Evolutionary conservation across 2,329 filamentous ascomycete genomes (phyloP).

Genomic region (Tolypocladium endophyticum): DNA sequence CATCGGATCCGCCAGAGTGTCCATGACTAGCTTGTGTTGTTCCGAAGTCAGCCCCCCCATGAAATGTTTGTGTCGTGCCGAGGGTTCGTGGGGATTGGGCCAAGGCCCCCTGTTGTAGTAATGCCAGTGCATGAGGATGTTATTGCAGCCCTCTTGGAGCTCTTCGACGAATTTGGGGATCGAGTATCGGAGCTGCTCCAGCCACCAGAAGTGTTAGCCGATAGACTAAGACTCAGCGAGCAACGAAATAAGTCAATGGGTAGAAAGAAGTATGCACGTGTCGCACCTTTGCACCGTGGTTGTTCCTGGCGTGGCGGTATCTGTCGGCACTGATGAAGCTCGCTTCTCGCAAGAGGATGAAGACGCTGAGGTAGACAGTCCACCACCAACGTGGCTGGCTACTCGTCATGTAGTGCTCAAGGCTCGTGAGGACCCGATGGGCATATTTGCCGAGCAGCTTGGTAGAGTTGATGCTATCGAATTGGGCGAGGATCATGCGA

Average conservation of each 20-base stretch:
- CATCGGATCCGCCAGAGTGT: slow-evolving; percentile 13
- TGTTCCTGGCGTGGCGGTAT: slow-evolving; percentile 29
- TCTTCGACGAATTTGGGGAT: slow-evolving; percentile 29
- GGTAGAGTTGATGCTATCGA: slow-evolving; percentile 29
- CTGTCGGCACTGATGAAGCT: slow-evolving; percentile 29
- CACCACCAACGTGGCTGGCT: slow-evolving; percentile 20
- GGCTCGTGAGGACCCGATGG: slow-evolving; percentile 20
- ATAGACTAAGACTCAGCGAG: not conserved
- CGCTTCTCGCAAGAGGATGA: slow-evolving; percentile 31
- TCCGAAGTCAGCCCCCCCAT: slow-evolving; percentile 18
- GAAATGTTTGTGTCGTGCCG: slow-evolving; percentile 12
- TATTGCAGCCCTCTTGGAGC: slow-evolving; percentile 34
- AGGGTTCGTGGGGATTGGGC: slow-evolving; percentile 15
- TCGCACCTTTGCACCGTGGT: slow-evolving; percentile 16
- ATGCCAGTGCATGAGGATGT: slow-evolving; percentile 38
- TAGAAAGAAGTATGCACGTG: not conserved
- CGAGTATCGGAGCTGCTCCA: slow-evolving; percentile 22
- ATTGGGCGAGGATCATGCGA: slow-evolving; percentile 34
- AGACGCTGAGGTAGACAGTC: slow-evolving; percentile 26
- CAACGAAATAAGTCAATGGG: not conserved
- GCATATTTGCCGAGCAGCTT: slow-evolving; percentile 23
- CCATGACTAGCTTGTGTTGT: slow-evolving; percentile 22
- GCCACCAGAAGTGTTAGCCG: not conserved
- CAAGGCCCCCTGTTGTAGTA: slow-evolving; percentile 31
- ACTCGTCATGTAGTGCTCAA: slow-evolving; percentile 23